Evolutionary conservation across 441 rosid genomes (phyloP).

Genomic region (Isatis lusitanica): DNA sequence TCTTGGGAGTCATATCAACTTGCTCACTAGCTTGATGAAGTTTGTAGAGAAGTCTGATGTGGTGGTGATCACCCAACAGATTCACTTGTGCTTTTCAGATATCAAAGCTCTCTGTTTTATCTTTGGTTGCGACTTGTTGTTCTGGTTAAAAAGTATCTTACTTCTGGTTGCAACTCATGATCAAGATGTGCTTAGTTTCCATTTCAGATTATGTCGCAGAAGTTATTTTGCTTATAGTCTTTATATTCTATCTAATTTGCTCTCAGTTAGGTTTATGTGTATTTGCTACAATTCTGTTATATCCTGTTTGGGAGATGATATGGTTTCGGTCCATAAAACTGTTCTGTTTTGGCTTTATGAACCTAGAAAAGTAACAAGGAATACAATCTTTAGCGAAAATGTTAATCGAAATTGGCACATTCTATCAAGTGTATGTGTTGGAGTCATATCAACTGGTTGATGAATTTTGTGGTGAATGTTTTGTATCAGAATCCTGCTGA

Average conservation of each 20-base stretch:
- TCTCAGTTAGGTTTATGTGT: background rate
- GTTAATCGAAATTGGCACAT: background rate
- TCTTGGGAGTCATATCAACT: background rate
- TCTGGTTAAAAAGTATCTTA: background rate
- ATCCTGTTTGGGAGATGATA: background rate
- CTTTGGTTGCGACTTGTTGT: background rate
- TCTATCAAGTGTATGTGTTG: background rate
- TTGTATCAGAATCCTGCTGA: slow-evolving; percentile 63
- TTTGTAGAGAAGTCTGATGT: too few species aligned
- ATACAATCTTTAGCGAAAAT: background rate
- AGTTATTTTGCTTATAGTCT: background rate
- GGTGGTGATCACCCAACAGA: background rate
- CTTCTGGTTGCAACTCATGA: too few species aligned
- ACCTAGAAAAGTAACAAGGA: background rate
- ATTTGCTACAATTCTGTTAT: background rate
- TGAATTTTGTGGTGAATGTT: background rate
- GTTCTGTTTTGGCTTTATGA: background rate
- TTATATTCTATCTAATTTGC: background rate
- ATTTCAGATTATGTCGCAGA: background rate
- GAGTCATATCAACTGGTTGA: background rate
- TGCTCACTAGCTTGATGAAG: background rate
- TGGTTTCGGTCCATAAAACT: slow-evolving; percentile 12
- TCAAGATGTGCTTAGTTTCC: too few species aligned
- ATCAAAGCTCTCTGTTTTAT: background rate
- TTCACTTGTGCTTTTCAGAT: background rate